These are phyloP conservation scores for Trichosporon sp. DNA, from an alignment of 1,284 basidiomycete genomes.

Conservation along the genomic window DNA sequence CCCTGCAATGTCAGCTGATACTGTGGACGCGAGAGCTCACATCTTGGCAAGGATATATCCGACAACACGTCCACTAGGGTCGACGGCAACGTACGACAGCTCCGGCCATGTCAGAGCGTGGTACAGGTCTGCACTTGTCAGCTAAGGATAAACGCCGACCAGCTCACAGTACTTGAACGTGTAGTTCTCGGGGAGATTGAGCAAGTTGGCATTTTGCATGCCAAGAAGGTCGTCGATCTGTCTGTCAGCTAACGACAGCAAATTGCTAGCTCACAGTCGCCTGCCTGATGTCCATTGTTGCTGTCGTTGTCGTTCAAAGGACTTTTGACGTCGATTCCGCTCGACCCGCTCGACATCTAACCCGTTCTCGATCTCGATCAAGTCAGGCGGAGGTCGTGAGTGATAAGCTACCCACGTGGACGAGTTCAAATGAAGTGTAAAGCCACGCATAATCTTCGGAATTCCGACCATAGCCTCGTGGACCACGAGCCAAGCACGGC, in stretches of 20 bases:
- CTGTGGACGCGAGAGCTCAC: constrained; percentile 49
- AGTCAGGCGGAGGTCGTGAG: background rate
- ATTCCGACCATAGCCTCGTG: too few relatives aligned
- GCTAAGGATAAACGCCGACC: background rate
- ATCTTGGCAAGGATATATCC: constrained; percentile 94
- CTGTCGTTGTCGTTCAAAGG: background rate
- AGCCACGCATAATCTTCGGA: background rate
- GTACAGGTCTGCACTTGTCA: constrained; percentile 66
- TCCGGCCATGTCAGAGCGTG: constrained; percentile 88
- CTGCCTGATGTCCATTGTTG: constrained; percentile 51
- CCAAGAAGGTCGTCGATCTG: constrained; percentile 63
- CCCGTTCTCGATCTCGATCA: background rate
- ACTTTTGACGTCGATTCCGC: background rate
- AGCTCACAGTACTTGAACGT: constrained; percentile 75
- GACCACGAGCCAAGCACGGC: background rate
- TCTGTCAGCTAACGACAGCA: background rate
- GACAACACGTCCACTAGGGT: constrained; percentile 78
- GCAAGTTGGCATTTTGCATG: constrained; percentile 87
- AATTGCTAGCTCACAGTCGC: constrained; percentile 44
- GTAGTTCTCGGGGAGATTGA: constrained; percentile 83
- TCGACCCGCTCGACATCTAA: background rate
- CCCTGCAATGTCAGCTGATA: constrained; percentile 50
- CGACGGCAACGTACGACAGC: constrained; percentile 88
- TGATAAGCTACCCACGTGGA: background rate
- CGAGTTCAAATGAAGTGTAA: background rate